These are phyloP conservation scores for Fusarium dimerum DNA, from an alignment of 2,329 filamentous ascomycete species.

Conservation along the genomic window DNA sequence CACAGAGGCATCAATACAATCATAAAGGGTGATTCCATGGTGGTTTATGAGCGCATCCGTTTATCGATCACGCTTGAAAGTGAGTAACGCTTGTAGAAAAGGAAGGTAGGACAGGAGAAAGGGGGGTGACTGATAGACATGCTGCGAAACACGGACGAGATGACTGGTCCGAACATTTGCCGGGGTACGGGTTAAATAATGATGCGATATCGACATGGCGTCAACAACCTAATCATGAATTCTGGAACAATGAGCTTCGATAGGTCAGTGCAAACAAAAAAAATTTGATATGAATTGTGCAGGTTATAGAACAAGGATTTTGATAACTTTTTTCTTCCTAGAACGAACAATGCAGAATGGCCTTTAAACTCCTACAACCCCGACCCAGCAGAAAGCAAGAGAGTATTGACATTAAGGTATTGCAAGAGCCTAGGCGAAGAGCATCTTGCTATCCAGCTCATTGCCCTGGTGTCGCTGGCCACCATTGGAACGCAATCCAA, in stretches of 20 bases:
- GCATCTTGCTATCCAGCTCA: slow-evolving; percentile 72
- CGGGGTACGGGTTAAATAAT: slow-evolving; percentile 22
- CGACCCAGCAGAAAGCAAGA: slow-evolving; percentile 26
- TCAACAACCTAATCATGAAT: slow-evolving; percentile 3
- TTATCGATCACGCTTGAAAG: slow-evolving; percentile 22
- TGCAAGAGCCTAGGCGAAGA: slow-evolving; percentile 64
- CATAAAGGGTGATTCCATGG: slow-evolving; percentile 19
- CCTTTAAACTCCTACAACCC: slow-evolving; percentile 29
- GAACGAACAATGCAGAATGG: slow-evolving; percentile 25
- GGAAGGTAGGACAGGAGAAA: slow-evolving; percentile 12
- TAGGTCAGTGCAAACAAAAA: slow-evolving; percentile 8
- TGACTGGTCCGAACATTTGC: slow-evolving; percentile 22
- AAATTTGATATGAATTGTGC: background rate
- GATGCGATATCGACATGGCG: slow-evolving; percentile 22
- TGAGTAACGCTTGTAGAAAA: slow-evolving; percentile 8
- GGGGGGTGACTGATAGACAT: slow-evolving; percentile 14
- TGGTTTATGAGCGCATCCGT: slow-evolving; percentile 17
- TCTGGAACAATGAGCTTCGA: background rate
- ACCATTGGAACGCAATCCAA: slow-evolving; percentile 72
- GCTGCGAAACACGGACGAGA: slow-evolving; percentile 1
- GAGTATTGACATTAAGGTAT: slow-evolving; percentile 26
- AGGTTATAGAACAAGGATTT: slow-evolving; percentile 4
- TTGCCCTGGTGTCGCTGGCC: slow-evolving; percentile 63
- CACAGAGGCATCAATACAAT: slow-evolving; percentile 20
- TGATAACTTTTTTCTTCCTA: slow-evolving; percentile 16